A percentile compares a stretch with the other conserved stretches of the same genome.
These are phyloP conservation scores for Vaccinium vitisidaea DNA, from an alignment of 148 eudicot genomes.

Conservation along the genomic window DNA sequence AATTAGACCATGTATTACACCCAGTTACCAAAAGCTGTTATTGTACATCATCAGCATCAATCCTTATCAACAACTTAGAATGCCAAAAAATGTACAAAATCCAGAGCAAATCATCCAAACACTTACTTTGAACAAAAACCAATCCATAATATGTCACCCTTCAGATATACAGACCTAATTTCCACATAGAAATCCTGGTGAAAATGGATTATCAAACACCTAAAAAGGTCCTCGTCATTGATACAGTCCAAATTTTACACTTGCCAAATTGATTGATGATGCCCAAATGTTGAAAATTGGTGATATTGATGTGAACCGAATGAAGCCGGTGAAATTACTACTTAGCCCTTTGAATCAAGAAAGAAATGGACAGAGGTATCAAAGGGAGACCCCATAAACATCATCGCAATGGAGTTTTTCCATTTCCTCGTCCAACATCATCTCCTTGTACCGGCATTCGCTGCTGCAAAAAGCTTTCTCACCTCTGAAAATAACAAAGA, in stretches of 20 bases:
- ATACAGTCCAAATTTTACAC: background rate
- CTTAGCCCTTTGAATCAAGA: background rate
- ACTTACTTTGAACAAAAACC: background rate
- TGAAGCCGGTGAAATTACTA: background rate
- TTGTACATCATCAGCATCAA: background rate
- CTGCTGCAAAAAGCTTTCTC: slow-evolving; percentile 67
- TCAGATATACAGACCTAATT: background rate
- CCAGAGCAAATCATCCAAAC: background rate
- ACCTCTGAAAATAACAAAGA: slow-evolving; percentile 38
- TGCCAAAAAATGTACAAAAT: background rate
- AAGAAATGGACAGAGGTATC: background rate
- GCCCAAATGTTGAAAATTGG: background rate
- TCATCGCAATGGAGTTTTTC: slow-evolving; percentile 30
- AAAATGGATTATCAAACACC: background rate
- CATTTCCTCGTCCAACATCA: slow-evolving; percentile 44
- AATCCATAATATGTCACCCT: background rate
- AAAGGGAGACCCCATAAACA: slow-evolving; percentile 15
- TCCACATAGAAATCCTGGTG: background rate
- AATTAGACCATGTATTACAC: background rate
- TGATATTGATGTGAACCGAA: background rate
- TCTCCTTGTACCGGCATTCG: slow-evolving; percentile 51
- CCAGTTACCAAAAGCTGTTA: background rate
- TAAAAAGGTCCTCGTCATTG: background rate
- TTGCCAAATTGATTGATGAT: background rate
- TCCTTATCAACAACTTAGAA: background rate